These are phyloP conservation scores for Corylus americana DNA, from an alignment of 306 rosid genomes.

Conservation along the genomic window DNA sequence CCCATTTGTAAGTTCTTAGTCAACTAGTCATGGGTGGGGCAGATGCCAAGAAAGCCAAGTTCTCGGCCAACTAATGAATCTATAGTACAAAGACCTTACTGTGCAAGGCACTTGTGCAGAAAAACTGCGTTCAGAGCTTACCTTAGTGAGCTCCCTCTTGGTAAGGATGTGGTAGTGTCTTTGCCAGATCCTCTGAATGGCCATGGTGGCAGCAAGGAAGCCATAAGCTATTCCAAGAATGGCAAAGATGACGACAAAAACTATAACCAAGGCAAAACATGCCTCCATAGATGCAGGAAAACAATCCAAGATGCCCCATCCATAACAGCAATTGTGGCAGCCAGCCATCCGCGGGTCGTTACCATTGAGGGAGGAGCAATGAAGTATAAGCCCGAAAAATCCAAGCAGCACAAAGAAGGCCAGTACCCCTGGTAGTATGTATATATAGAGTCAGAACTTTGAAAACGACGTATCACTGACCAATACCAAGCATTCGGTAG, in stretches of 20 bases:
- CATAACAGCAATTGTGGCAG: slow-evolving; percentile 98
- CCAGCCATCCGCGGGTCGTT: slow-evolving; percentile 96
- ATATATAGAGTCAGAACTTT: neutral
- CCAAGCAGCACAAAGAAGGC: slow-evolving; percentile 97
- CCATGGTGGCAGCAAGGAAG: slow-evolving; percentile 96
- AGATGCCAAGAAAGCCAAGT: neutral
- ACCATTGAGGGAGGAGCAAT: slow-evolving; percentile 82
- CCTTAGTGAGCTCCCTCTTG: slow-evolving; percentile 96
- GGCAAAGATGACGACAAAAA: slow-evolving; percentile 92
- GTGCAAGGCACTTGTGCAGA: neutral
- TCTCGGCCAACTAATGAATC: slow-evolving; percentile 1
- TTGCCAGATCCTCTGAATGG: slow-evolving; percentile 99
- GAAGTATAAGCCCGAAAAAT: slow-evolving; percentile 91
- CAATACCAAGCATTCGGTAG: neutral
- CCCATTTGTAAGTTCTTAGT: neutral
- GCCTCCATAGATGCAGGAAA: slow-evolving; percentile 99
- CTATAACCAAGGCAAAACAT: slow-evolving; percentile 88
- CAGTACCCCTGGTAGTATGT: slow-evolving; percentile 67
- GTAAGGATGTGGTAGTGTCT: slow-evolving; percentile 98
- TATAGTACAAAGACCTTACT: neutral
- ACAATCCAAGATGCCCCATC: slow-evolving; percentile 99
- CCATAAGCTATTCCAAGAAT: slow-evolving; percentile 98
- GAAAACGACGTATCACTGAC: neutral
- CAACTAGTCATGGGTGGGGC: neutral
- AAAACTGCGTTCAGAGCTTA: slow-evolving; percentile 21